These are phyloP conservation scores for Lactarius hatsudake DNA, from an alignment of 768 basidiomycete genomes.

Conservation along the genomic window DNA sequence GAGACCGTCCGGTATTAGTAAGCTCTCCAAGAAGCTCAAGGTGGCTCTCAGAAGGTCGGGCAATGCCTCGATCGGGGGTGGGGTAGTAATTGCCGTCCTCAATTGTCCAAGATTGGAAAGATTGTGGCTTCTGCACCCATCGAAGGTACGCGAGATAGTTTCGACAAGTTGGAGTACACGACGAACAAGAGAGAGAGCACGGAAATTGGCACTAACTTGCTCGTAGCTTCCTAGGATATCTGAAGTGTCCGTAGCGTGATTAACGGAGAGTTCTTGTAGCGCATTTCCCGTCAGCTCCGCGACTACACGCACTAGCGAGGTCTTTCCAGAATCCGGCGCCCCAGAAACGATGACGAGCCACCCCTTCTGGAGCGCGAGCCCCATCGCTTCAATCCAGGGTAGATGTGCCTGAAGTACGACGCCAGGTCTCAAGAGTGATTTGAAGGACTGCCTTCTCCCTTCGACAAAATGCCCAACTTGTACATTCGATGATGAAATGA, in stretches of 20 bases:
- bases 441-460: constrained; percentile 36
- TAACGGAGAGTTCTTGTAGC: constrained; percentile 74
- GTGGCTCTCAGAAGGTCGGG: constrained; percentile 32
- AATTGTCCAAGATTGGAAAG: constrained; percentile 7
- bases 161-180: constrained; percentile 42
- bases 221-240: constrained; percentile 97
- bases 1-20: constrained; percentile 26
- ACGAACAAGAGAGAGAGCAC: constrained; percentile 38
- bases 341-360: constrained; percentile 94
- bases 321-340: constrained; percentile 71
- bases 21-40: constrained; percentile 33
- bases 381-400: constrained; percentile 68
- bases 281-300: constrained; percentile 67
- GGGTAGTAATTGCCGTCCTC: neutral
- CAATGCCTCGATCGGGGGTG: constrained; percentile 3
- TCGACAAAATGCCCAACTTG: constrained; percentile 65
- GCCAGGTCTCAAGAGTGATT: constrained; percentile 40
- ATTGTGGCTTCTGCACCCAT: constrained; percentile 24
- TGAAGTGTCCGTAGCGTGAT: constrained; percentile 85
- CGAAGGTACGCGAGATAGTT: constrained; percentile 36
- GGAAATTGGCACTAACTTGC: constrained; percentile 65
- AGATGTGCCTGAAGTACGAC: constrained; percentile 63
- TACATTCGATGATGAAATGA: constrained; percentile 47
- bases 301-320: constrained; percentile 62
- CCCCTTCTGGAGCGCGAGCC: constrained; percentile 65